phyloP scores from a whole-genome alignment of 306 rosid species.

The Gynostemma pentaphyllum region DNA sequence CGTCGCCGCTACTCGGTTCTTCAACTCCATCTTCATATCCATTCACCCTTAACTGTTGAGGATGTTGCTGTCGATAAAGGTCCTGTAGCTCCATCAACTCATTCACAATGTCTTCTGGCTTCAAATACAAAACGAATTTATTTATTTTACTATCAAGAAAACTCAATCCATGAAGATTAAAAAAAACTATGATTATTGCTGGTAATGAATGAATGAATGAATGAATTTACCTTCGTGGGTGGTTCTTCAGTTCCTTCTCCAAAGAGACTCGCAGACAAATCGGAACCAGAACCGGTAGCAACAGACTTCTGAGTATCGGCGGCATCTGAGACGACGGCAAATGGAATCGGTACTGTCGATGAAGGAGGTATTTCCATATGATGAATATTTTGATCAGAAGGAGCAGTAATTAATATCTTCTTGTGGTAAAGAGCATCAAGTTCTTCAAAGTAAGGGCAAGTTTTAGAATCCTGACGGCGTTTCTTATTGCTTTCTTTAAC shows the following conservation, averaged over 20 bases:
- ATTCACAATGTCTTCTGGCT: conserved; percentile 51
- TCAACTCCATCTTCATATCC: conserved; percentile 20
- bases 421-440: conserved; percentile 53
- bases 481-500: conserved; percentile 56
- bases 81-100: conserved; percentile 30
- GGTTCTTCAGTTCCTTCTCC: conserved; percentile 22
- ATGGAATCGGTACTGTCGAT: neutral
- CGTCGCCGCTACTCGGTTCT: conserved; percentile 16
- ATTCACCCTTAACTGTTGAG: conserved; percentile 11
- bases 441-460: conserved; percentile 72
- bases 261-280: neutral
- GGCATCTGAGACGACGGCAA: neutral
- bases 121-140: conserved; percentile 20
- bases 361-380: conserved; percentile 21
- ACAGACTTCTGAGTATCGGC: neutral
- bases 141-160: neutral
- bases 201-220: neutral
- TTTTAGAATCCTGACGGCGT: conserved; percentile 58
- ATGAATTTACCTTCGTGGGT: conserved; percentile 29
- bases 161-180: neutral
- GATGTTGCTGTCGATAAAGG: neutral
- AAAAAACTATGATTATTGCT: neutral
- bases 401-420: conserved; percentile 17
- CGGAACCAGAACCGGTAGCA: no score
- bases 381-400: no score